Conservation (phyloP, 208 protist genomes). For the Naegleria fowleri region DNA sequence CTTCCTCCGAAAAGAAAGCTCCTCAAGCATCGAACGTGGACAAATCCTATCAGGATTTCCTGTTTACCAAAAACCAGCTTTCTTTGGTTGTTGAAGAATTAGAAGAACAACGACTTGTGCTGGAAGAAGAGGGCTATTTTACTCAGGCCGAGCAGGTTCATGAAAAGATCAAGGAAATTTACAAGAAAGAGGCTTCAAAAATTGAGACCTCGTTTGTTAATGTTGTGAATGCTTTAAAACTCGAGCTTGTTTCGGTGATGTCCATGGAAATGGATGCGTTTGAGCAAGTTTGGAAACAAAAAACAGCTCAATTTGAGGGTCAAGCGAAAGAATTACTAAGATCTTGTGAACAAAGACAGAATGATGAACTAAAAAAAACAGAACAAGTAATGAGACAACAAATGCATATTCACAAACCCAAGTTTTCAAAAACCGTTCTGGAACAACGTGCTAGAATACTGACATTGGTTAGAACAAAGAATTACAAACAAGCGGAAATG, state of each 20-base stretch:
- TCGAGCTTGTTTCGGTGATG: background rate
- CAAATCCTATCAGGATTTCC: background rate
- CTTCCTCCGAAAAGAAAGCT: background rate
- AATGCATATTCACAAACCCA: background rate
- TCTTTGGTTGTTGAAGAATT: background rate
- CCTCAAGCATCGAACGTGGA: background rate
- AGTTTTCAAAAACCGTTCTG: background rate
- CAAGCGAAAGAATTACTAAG: background rate
- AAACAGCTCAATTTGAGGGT: background rate
- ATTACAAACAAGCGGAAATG: background rate
- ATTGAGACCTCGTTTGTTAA: background rate
- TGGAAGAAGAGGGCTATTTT: background rate
- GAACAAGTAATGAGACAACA: background rate
- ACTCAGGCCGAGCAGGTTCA: background rate
- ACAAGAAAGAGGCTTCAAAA: background rate
- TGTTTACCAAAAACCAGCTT: background rate
- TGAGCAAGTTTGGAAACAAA: background rate
- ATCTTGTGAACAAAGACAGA: background rate
- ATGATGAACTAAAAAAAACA: background rate
- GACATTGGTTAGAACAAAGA: background rate
- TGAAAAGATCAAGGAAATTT: background rate
- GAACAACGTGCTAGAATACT: background rate
- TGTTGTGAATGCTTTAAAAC: background rate
- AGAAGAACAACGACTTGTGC: background rate
- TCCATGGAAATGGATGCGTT: background rate